These are phyloP conservation scores for Penicillium hordei DNA, from an alignment of 2,329 filamentous ascomycete genomes.

Conservation along the genomic window DNA sequence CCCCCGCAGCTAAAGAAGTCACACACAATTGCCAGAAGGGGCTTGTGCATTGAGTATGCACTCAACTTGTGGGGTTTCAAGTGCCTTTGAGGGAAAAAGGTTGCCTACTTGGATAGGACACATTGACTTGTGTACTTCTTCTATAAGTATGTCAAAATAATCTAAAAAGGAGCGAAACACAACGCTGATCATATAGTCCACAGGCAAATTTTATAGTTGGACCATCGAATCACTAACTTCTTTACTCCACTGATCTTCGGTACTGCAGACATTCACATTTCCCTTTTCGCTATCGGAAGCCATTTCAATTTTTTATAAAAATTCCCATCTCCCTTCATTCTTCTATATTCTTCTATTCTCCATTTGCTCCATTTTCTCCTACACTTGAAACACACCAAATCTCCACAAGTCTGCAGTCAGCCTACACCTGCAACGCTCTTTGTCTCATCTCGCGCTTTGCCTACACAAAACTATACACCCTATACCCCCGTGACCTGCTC, in stretches of 20 bases:
- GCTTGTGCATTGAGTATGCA: background rate
- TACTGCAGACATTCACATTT: background rate
- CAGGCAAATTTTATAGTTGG: conserved; percentile 3
- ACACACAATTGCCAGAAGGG: background rate
- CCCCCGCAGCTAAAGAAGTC: background rate
- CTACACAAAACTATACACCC: background rate
- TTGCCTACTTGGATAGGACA: background rate
- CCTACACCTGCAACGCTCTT: conserved; percentile 16
- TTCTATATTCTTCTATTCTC: background rate
- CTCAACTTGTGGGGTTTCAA: background rate
- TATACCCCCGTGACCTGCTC: conserved; percentile 2
- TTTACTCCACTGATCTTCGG: conserved; percentile 9
- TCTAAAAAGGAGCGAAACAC: background rate
- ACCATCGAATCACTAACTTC: conserved; percentile 1
- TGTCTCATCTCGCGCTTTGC: conserved; percentile 17
- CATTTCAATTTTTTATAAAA: conserved; percentile 7
- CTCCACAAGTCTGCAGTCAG: conserved; percentile 5
- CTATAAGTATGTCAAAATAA: background rate
- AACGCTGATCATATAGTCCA: conserved; percentile 16
- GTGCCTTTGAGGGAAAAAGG: background rate
- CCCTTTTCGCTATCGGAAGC: background rate
- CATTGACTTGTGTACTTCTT: background rate
- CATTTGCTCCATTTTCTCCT: conserved; percentile 3
- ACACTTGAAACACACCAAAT: conserved; percentile 2
- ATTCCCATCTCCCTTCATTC: background rate